Percentiles rank a stretch among this genome's conserved stretches.
These are phyloP conservation scores for Cordyceps farinosa DNA, from an alignment of 2,329 filamentous ascomycete species.

Conservation along the genomic window DNA sequence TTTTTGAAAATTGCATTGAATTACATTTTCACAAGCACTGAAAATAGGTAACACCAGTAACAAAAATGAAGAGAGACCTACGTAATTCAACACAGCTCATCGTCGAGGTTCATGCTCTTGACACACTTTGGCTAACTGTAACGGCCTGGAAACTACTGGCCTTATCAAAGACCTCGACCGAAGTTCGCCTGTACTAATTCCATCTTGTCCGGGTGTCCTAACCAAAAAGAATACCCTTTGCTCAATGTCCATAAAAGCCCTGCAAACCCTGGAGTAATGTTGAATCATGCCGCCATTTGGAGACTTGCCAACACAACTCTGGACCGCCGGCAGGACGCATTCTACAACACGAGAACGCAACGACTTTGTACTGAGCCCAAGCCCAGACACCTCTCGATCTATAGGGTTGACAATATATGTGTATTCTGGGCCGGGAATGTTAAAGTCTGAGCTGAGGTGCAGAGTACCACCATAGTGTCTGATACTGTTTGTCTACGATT, in stretches of 20 bases:
- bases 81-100: too few relatives aligned
- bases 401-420: not conserved
- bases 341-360: not conserved
- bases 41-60: too few relatives aligned
- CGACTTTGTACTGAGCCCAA: not conserved
- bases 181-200: slow-evolving; percentile 13
- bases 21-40: too few relatives aligned
- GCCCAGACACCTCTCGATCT: not conserved
- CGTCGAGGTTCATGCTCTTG: not conserved
- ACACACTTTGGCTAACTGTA: not conserved
- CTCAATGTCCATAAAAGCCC: not conserved
- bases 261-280: not conserved
- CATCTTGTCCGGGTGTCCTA: not conserved
- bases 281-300: not conserved
- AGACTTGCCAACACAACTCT: not conserved
- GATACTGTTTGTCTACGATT: not conserved
- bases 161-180: not conserved
- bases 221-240: not conserved
- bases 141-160: not conserved
- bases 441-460: not conserved
- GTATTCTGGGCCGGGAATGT: not conserved
- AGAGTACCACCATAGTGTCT: not conserved
- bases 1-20: too few relatives aligned
- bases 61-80: too few relatives aligned
- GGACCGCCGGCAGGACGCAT: not conserved